Evolutionary conservation across 83 land plant genomes (phyloP).

Genomic region (Diphasiastrum complanatum): DNA sequence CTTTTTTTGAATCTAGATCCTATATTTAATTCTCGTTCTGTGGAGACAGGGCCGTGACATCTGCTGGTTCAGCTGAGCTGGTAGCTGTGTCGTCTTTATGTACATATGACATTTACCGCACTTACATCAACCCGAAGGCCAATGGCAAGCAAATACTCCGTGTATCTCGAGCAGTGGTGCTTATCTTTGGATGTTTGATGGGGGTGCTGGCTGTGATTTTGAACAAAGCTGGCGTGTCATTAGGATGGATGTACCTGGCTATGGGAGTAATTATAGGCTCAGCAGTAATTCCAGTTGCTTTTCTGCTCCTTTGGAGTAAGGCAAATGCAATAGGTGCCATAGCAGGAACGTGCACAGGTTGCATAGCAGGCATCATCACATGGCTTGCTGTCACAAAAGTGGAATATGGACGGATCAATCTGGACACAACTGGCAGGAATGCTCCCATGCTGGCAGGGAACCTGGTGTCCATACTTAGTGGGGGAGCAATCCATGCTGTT

Average conservation of each 20-base stretch:
- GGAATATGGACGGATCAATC: constrained; percentile 24
- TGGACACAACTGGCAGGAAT: constrained; percentile 24
- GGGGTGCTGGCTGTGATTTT: constrained; percentile 25
- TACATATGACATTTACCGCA: constrained; percentile 33
- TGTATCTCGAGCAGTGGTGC: constrained; percentile 21
- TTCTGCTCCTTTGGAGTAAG: constrained; percentile 31
- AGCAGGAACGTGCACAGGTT: constrained; percentile 9
- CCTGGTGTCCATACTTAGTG: constrained; percentile 30
- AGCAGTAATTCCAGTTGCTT: constrained; percentile 31
- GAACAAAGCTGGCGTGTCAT: constrained; percentile 30
- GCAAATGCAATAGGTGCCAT: constrained; percentile 32
- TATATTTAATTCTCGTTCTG: not conserved
- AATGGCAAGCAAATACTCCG: constrained; percentile 25
- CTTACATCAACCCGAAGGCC: constrained; percentile 32
- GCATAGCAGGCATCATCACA: constrained; percentile 20
- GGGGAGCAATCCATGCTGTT: constrained; percentile 29
- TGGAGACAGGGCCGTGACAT: constrained; percentile 34
- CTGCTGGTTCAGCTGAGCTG: constrained; percentile 33
- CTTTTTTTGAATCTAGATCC: not conserved
- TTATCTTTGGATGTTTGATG: constrained; percentile 25
- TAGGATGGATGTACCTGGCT: constrained; percentile 34
- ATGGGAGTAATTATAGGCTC: constrained; percentile 34
- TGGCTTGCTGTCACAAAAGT: constrained; percentile 22
- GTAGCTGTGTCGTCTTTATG: constrained; percentile 28
- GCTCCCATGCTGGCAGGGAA: constrained; percentile 35